Base-by-base conservation (phyloP, 1,139 yeast genomes). In the Taphrina flavorubra region DNA sequence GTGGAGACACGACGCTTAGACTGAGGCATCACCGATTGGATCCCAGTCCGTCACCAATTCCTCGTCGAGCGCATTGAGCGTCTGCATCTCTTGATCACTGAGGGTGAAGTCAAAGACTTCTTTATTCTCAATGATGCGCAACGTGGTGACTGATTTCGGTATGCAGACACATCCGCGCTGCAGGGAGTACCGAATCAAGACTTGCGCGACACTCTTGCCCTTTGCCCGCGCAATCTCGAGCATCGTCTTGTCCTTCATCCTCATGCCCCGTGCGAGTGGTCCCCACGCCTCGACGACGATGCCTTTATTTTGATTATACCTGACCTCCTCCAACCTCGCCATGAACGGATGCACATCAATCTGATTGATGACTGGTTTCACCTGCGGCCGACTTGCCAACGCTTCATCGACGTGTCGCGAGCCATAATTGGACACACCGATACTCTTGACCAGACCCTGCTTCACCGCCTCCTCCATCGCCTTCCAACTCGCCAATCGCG, bases 131-230 rank as follows among this genome's bases (percentile, higher is more conserved):
- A 77, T 82, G 71, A 90, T 84, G 80, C 96, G 85, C 11, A 79
- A 76, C 16, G 85, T 83, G 44, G 83, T 86, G 49, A 84, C 83
- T 40, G 94, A 86, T 79, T 90, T 90, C 71, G 96, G 94, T 73
- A 90, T 81, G n/a, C 86, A 89, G 37, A 86, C 86, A 65, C 86
- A 82, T 57, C 88, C 90, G 78, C 76, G 71, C 65, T 75, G 77
- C 25, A 78, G 63, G 57, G 76, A 73, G 86, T 86, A 84, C 62
- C 80, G 78, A 51, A 83, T 72, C 69, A 84, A 74, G 37, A 83
- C 77, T 72, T 83, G 84, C 39, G 83, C 85, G 6, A 82, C 77
- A 2, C 80, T 72, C 63, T 78, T 78, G 14, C 75, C 73, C 69
- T 81, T 79, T 71, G 79, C 80, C 59, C 77, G 71, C 40, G 83